These are phyloP conservation scores for Hyphopichia burtonii DNA, from an alignment of 1,139 yeast species.

Conservation along the genomic window DNA sequence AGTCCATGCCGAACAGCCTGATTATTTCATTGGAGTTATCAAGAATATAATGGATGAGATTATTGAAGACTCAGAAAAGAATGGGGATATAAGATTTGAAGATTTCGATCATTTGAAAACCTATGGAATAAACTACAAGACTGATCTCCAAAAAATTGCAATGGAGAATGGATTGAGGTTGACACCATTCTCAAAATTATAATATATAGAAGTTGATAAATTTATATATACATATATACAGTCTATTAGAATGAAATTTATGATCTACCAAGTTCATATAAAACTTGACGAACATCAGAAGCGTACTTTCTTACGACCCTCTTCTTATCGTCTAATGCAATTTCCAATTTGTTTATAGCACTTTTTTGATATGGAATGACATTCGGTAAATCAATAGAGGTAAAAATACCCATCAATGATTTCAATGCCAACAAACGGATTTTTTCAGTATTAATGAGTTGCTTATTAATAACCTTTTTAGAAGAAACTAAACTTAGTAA, in stretches of 20 bases:
- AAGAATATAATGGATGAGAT: slow-evolving; percentile 5
- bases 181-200: no score
- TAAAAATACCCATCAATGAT: slow-evolving; percentile 51
- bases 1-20: slow-evolving; percentile 48
- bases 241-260: neutral
- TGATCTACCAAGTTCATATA: slow-evolving; percentile 50
- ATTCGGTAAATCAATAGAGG: slow-evolving; percentile 33
- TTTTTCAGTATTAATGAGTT: slow-evolving; percentile 27
- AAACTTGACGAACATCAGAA: slow-evolving; percentile 75
- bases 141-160: neutral
- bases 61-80: neutral
- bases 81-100: slow-evolving; percentile 5
- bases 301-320: slow-evolving; percentile 75
- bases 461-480: slow-evolving; percentile 20
- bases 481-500: slow-evolving; percentile 39
- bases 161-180: neutral
- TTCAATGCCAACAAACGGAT: slow-evolving; percentile 60
- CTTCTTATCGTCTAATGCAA: slow-evolving; percentile 69
- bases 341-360: slow-evolving; percentile 49
- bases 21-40: slow-evolving; percentile 25
- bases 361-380: slow-evolving; percentile 52
- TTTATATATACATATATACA: slow-evolving; percentile 2
- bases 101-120: slow-evolving; percentile 3
- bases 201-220: no score
- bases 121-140: slow-evolving; percentile 3